These are phyloP conservation scores for Nyssa sinensis DNA, from an alignment of 148 eudicot genomes.

Conservation along the genomic window DNA sequence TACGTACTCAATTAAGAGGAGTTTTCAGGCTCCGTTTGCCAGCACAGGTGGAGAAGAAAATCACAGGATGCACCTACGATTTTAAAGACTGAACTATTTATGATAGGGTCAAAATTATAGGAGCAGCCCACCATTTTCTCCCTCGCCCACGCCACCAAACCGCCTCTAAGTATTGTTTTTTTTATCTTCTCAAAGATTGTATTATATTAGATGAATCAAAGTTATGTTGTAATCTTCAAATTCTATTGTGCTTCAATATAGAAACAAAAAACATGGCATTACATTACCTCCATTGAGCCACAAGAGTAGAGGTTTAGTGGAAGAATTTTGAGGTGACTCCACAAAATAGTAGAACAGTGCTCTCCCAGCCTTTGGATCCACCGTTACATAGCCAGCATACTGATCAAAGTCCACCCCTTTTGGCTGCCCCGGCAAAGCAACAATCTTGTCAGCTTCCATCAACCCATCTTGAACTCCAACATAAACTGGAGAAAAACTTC, in stretches of 20 bases:
- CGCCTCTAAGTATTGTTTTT: too few relatives aligned
- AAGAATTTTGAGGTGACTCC: conserved; percentile 24
- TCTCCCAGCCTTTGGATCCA: conserved; percentile 30
- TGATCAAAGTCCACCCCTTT: conserved; percentile 27
- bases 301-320: conserved; percentile 24
- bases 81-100: too few relatives aligned
- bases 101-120: too few relatives aligned
- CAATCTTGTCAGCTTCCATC: conserved; percentile 26
- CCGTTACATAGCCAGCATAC: conserved; percentile 34
- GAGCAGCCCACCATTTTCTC: too few relatives aligned
- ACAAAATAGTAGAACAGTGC: conserved; percentile 31
- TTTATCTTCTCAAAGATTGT: too few relatives aligned
- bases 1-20: too few relatives aligned
- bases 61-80: too few relatives aligned
- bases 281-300: conserved; percentile 41
- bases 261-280: neutral
- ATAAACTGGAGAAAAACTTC: conserved; percentile 13
- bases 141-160: neutral
- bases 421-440: conserved; percentile 29
- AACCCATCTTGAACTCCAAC: conserved; percentile 16
- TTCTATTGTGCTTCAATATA: neutral
- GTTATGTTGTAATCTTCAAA: too few relatives aligned
- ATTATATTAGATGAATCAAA: too few relatives aligned
- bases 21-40: too few relatives aligned
- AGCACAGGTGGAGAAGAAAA: too few relatives aligned